Evolutionary conservation across 495 filamentous ascomycete species (phyloP).

Genomic region (Daldinia caldariorum): DNA sequence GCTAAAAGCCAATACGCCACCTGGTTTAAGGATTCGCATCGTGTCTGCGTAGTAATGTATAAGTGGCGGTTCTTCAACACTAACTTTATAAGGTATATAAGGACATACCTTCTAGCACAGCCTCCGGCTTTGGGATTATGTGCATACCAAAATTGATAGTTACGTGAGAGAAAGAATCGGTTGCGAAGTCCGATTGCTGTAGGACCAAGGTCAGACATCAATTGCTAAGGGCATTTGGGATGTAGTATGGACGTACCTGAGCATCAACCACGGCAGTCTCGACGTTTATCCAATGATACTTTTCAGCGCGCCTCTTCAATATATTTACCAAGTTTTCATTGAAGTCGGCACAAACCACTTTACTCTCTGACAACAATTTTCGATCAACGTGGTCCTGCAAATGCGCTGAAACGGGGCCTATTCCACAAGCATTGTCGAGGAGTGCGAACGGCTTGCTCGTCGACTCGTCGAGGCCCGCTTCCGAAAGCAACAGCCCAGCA

Average conservation of each 20-base stretch:
- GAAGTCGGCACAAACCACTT: slow-evolving; percentile 53
- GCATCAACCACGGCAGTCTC: slow-evolving; percentile 51
- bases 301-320: slow-evolving; percentile 42
- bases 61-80: not conserved
- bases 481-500: slow-evolving; percentile 46
- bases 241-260: slow-evolving; percentile 42
- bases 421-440: slow-evolving; percentile 56
- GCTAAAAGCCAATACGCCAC: slow-evolving; percentile 52
- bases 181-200: slow-evolving; percentile 48
- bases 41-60: slow-evolving; percentile 45
- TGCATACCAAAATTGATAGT: slow-evolving; percentile 57
- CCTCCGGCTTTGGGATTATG: slow-evolving; percentile 53
- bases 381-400: slow-evolving; percentile 46
- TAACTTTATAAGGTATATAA: not conserved
- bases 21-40: slow-evolving; percentile 52
- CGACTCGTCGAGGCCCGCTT: slow-evolving; percentile 48
- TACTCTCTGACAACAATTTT: slow-evolving; percentile 49
- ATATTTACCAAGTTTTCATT: slow-evolving; percentile 45
- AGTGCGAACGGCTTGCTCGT: slow-evolving; percentile 49
- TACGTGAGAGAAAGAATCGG: slow-evolving; percentile 51
- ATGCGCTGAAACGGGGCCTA: slow-evolving; percentile 51
- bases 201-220: slow-evolving; percentile 8
- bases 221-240: not conserved
- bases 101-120: slow-evolving; percentile 50
- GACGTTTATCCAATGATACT: slow-evolving; percentile 49